A percentile compares a stretch with the other conserved stretches of the same genome.
Conservation (phyloP, 1,139 yeast species). For the Candida mesenterica region DNA sequence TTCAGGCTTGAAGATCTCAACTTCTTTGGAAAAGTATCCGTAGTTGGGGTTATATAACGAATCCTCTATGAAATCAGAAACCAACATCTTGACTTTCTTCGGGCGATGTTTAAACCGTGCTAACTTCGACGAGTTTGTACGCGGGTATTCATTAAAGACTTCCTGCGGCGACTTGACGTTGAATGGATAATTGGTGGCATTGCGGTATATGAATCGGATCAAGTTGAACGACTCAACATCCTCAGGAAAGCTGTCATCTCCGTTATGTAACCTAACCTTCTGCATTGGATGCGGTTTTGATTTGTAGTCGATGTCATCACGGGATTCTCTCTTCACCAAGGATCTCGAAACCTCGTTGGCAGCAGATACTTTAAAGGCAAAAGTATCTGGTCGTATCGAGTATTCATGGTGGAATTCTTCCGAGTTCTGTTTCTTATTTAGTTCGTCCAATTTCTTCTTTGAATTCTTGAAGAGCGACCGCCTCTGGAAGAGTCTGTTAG, state of each 20-base stretch:
- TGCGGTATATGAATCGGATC: slow-evolving; percentile 38
- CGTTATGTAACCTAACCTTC: slow-evolving; percentile 8
- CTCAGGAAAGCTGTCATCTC: slow-evolving; percentile 5
- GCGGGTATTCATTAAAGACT: slow-evolving; percentile 39
- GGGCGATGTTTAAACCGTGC: slow-evolving; percentile 54
- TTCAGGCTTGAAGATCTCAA: slow-evolving; percentile 68
- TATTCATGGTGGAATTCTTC: slow-evolving; percentile 42
- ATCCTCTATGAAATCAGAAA: slow-evolving; percentile 81
- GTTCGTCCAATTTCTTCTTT: slow-evolving; percentile 17
- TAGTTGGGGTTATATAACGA: slow-evolving; percentile 77
- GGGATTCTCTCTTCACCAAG: slow-evolving; percentile 10
- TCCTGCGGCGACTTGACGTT: slow-evolving; percentile 39
- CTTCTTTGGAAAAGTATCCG: slow-evolving; percentile 79
- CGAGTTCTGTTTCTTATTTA: slow-evolving; percentile 24
- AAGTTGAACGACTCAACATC: slow-evolving; percentile 24
- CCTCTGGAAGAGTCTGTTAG: background rate
- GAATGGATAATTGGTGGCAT: slow-evolving; percentile 48
- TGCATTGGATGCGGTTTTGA: slow-evolving; percentile 32
- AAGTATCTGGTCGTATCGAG: slow-evolving; percentile 49
- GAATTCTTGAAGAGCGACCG: slow-evolving; percentile 19
- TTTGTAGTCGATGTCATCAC: slow-evolving; percentile 4
- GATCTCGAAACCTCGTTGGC: slow-evolving; percentile 22
- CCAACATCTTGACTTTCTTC: slow-evolving; percentile 60
- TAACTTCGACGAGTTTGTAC: slow-evolving; percentile 45
- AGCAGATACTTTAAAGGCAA: slow-evolving; percentile 43